These are phyloP conservation scores for Magnaporthales sp. DNA, from an alignment of 2,329 filamentous ascomycete species.

Conservation along the genomic window DNA sequence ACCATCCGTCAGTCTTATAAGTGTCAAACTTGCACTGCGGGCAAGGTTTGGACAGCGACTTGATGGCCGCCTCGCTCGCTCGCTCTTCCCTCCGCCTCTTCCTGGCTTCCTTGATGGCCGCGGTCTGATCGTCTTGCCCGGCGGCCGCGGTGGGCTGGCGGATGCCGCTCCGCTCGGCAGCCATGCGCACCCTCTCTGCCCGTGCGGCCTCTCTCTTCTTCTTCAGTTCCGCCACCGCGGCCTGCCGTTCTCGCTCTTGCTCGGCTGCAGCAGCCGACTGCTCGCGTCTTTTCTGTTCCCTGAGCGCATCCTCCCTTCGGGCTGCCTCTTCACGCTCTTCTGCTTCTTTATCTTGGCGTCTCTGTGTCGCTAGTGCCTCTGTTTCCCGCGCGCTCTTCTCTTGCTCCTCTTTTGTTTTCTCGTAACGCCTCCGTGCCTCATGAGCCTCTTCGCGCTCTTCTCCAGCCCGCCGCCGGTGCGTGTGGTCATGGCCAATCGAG, in stretches of 20 bases:
- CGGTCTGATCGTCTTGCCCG: background rate
- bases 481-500: background rate
- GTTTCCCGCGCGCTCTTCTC: background rate
- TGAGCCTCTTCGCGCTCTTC: background rate
- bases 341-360: background rate
- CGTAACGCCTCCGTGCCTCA: background rate
- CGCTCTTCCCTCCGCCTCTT: slow-evolving; percentile 16
- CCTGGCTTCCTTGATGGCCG: background rate
- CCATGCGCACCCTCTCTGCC: background rate
- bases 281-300: background rate
- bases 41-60: slow-evolving; percentile 26
- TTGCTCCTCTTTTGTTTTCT: background rate
- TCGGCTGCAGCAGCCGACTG: background rate
- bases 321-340: background rate
- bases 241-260: background rate
- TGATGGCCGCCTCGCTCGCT: slow-evolving; percentile 19
- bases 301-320: background rate
- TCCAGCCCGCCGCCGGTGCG: background rate
- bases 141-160: background rate
- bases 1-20: slow-evolving; percentile 33
- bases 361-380: background rate
- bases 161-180: background rate
- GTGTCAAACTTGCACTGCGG: slow-evolving; percentile 28
- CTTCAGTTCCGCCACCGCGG: background rate
- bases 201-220: background rate